Base-by-base conservation (phyloP, 345 rosid species). In the Iberis pinnata region DNA sequence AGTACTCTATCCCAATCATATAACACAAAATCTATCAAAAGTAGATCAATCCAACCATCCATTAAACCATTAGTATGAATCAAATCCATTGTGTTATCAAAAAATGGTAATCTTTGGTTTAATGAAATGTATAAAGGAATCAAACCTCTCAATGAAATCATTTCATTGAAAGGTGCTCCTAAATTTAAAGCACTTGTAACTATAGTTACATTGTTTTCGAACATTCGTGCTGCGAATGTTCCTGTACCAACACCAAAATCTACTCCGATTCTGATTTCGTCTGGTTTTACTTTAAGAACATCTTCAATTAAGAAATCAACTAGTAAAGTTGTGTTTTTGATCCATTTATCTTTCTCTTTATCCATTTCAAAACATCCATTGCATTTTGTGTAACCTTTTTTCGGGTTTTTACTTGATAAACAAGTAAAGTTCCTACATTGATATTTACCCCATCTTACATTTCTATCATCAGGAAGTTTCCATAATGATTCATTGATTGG, bases 181-280 rank as follows among this genome's bases (percentile, higher is more conserved):
- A 89, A 67, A 35, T 89, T 89, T 51, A 82, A 36, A 0, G 96
- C 86, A 0, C 89, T 89, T 10, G 97, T 71, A 56, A 84, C 59
- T 35, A 89, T 64, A 9, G 92, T 89, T 2, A 80, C 83, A 48
- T 86, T 80, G 14, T 68, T 60, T 67, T 89, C 94, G 58, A 77
- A 79, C 98, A 84, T 90, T 64, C 98, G 76, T 0, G 87, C 89
- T 2, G 98, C 98, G 35, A 90, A 86, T 22, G 90, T 84, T 9
- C 96, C 96, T 0, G 96, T 79, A 9, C 96, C 88, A 15, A 86
- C 63, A 0, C 90, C 81, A 9, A 67, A 71, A 38, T 89, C 97
- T 26, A 86, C 61, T 5, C 96, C 96, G 11, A 84, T 76, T 56
- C 94, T 69, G 0, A 76, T 68, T 49, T 86, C 82, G 13, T 85